phyloP scores from a whole-genome alignment of 2,329 filamentous ascomycete species.

The Trichoderma oligosporum region DNA sequence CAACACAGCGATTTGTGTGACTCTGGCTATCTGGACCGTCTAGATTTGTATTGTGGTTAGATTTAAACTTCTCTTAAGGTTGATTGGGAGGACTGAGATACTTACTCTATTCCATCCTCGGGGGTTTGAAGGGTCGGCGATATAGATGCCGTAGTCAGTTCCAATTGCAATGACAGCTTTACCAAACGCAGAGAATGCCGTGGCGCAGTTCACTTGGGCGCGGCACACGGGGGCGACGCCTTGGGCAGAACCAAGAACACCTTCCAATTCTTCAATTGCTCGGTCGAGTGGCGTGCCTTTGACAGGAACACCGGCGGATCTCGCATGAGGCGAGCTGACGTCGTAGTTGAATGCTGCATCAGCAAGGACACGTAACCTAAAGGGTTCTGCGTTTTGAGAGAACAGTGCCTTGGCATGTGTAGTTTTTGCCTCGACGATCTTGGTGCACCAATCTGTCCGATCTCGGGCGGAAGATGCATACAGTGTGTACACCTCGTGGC shows the following conservation, averaged over 20 bases:
- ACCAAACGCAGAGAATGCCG: conserved; percentile 79
- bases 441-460: conserved; percentile 84
- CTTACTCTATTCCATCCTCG: conserved; percentile 85
- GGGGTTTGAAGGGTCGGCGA: conserved; percentile 83
- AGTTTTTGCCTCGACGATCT: conserved; percentile 93
- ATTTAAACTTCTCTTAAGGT: neutral
- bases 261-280: conserved; percentile 84
- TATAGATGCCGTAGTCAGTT: conserved; percentile 90
- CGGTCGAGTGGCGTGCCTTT: conserved; percentile 87
- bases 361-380: conserved; percentile 84
- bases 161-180: conserved; percentile 89
- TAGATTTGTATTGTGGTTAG: conserved; percentile 33
- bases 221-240: conserved; percentile 76
- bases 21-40: conserved; percentile 71
- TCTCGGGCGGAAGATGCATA: conserved; percentile 75
- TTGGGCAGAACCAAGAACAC: conserved; percentile 65
- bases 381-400: conserved; percentile 92
- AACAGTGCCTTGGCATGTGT: conserved; percentile 84
- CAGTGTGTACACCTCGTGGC: conserved; percentile 86
- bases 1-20: conserved; percentile 90
- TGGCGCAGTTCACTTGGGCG: conserved; percentile 86
- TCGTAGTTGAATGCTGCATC: conserved; percentile 89
- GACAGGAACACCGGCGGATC: conserved; percentile 67
- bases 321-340: conserved; percentile 53
- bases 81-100: conserved; percentile 20